phyloP scores from a whole-genome alignment of 352 stramenopile genomes.

The Pythium insidiosum region DNA sequence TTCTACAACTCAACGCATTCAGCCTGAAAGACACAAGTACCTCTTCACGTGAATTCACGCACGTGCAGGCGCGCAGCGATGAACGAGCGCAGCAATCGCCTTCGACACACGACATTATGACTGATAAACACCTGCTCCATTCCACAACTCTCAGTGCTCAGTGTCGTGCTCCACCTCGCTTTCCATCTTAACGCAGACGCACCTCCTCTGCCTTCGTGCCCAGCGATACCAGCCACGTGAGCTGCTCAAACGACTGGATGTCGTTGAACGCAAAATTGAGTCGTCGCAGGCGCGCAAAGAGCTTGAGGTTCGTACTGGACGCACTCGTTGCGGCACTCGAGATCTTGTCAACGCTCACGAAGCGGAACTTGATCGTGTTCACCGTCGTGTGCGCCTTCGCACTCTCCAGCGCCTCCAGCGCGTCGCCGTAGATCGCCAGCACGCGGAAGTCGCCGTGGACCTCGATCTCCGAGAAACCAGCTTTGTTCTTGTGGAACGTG shows the following conservation, averaged over 20 bases:
- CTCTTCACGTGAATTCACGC: too few relatives aligned
- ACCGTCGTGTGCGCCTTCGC: slow-evolving; percentile 40
- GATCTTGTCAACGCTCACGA: slow-evolving; percentile 37
- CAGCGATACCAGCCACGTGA: slow-evolving; percentile 43
- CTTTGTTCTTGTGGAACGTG: slow-evolving; percentile 36
- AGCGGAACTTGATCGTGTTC: slow-evolving; percentile 62
- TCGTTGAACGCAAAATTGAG: slow-evolving; percentile 68
- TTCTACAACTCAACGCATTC: too few relatives aligned
- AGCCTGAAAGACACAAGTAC: too few relatives aligned
- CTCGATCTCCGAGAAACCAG: slow-evolving; percentile 65
- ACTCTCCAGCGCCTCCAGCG: slow-evolving; percentile 50
- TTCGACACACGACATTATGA: slow-evolving; percentile 45
- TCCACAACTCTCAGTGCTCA: too few relatives aligned
- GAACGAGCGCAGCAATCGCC: slow-evolving; percentile 45
- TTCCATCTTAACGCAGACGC: neutral
- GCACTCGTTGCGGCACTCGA: slow-evolving; percentile 19
- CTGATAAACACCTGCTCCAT: slow-evolving; percentile 53
- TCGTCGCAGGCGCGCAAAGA: slow-evolving; percentile 43
- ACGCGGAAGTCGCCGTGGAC: slow-evolving; percentile 61
- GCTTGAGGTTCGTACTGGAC: slow-evolving; percentile 37
- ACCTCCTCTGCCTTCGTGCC: slow-evolving; percentile 65
- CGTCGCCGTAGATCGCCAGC: slow-evolving; percentile 59
- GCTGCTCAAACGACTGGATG: slow-evolving; percentile 48
- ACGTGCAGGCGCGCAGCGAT: slow-evolving; percentile 42
- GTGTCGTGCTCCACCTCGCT: neutral